Base-by-base conservation (phyloP, 805 yeast genomes). In the Hanseniaspora pseudoguilliermondii region DNA sequence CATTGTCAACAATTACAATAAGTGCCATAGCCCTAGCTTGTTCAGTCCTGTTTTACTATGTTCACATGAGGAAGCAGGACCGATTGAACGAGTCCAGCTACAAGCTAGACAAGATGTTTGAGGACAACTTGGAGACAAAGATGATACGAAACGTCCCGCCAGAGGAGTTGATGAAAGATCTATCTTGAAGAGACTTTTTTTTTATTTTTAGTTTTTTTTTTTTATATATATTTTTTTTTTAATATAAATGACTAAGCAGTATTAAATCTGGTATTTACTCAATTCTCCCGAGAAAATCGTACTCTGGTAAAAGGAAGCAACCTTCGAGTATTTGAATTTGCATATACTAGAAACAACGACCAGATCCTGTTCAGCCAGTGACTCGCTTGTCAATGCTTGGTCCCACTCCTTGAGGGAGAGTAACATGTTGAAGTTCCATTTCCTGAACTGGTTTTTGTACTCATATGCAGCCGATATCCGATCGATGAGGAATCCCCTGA, bases 91-190 rank as follows among this genome's bases (percentile, higher is more conserved):
- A 67, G 65, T 11, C 49, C 8, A 43, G 40, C 75, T 80, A 15
- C 62, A 38, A 32, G 9, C 40, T 49, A 41, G 58, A 55, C 32
- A 44, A 39, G 27, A 27, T 81, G 34, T 71, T 74, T 47, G 76
- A 78, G n/a, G 73, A 84, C 59, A 80, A 78, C 34, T 78, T 79
- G 48, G 85, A 80, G 57, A 73, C 76, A 25, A 82, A 78, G 57
- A 80, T 81, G 85, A 66, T 79, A 43, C 74, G 75, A 57, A 76
- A 79, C 9, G 81, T 80, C 40, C 86, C 86, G 1, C 86, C 85
- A 5, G 80, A 73, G 55, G 74, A 73, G 57, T 65, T 82, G 43
- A 66, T 76, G 64, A 72, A 71, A 57, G 70, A 67, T 55, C 58
- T 66, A 49, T 65, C 59, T 57, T 29, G 41, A 23, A 11, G 10